Base-by-base conservation (phyloP, 257 asterid genomes). In the Ocimum tenuiflorum region DNA sequence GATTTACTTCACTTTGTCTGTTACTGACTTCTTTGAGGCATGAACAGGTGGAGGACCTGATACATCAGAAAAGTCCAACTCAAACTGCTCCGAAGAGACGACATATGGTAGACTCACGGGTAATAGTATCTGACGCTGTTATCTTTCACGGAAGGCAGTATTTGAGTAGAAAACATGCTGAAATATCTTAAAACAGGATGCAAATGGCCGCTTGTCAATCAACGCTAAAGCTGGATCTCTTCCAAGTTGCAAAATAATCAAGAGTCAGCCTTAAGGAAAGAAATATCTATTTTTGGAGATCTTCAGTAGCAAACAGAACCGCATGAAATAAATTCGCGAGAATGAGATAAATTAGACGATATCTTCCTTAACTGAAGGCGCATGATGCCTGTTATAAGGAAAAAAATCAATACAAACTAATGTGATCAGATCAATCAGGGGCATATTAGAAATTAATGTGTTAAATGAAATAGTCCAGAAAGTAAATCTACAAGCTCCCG, bases 21-120 rank as follows among this genome's bases (percentile, higher is more conserved):
- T 71, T 35, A 43, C 50, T 55, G 49, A 74, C 10, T 66, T 79
- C 82, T 33, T 65, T 29, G 81, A 39, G 65, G 78, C 55, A 62
- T 66, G 78, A 59, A 63, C 24, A 5, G 88, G 75, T 9, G 74
- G 74, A 22, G 88, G 91, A 49, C 85, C 82, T 62, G 77, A 80
- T 42, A 80, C 82, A 58, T 80, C 82, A 50, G 85, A 77, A 48
- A 80, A 80, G 66, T 80, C 82, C 31, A 80, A 74, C 45, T 80
- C 85, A 49, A 74, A 50, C 72, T 80, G 80, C 22, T 80, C 85
- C 0, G 82, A 65, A 55, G 82, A 80, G 67, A 70, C 79, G 50
- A 19, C 69, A 69, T 73, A 76, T 29, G 82, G 82, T 46, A 80
- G 74, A 58, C 56, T 57, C 29, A 47, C 63, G 58, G 85, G 80